Evolutionary conservation across 2,329 filamentous ascomycete species (phyloP).

Genomic region (Plenodomus lindquistii): DNA sequence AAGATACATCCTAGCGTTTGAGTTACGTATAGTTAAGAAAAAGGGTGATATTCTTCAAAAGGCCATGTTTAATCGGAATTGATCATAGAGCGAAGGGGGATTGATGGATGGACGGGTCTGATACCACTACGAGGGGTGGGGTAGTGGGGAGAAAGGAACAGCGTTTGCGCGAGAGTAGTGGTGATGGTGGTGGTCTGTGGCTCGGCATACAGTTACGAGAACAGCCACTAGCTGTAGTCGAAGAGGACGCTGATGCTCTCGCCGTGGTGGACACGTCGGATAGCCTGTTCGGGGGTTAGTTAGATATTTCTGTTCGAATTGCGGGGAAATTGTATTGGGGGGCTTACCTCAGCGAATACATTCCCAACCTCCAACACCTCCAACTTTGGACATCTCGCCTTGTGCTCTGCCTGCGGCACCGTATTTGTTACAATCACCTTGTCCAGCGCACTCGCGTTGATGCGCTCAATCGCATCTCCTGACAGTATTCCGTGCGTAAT

Average conservation of each 20-base stretch:
- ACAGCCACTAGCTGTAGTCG: conserved; percentile 67
- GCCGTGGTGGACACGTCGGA: conserved; percentile 93
- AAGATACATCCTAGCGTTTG: too few species aligned
- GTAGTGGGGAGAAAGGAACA: too few species aligned
- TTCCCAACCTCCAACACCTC: conserved; percentile 87
- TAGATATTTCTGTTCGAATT: neutral
- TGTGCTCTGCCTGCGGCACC: conserved; percentile 84
- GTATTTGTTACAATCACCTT: conserved; percentile 95
- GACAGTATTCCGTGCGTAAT: conserved; percentile 95
- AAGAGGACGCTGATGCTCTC: conserved; percentile 97
- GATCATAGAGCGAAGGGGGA: too few species aligned
- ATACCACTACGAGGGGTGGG: too few species aligned
- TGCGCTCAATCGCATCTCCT: conserved; percentile 89
- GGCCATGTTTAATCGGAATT: too few species aligned
- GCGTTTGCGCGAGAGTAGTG: neutral
- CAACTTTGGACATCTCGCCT: conserved; percentile 77
- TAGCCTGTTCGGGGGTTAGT: conserved; percentile 61
- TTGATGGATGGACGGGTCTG: too few species aligned
- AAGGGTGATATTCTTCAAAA: too few species aligned
- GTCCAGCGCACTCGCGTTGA: conserved; percentile 91
- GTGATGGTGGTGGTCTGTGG: too few species aligned
- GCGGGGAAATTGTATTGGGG: too few species aligned
- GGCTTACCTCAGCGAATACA: conserved; percentile 85
- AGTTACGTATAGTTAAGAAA: too few species aligned
- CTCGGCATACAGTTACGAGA: conserved; percentile 1